Conservation (phyloP, 176 grass and related monocot genomes). For the Puccinellia tenuiflora region DNA sequence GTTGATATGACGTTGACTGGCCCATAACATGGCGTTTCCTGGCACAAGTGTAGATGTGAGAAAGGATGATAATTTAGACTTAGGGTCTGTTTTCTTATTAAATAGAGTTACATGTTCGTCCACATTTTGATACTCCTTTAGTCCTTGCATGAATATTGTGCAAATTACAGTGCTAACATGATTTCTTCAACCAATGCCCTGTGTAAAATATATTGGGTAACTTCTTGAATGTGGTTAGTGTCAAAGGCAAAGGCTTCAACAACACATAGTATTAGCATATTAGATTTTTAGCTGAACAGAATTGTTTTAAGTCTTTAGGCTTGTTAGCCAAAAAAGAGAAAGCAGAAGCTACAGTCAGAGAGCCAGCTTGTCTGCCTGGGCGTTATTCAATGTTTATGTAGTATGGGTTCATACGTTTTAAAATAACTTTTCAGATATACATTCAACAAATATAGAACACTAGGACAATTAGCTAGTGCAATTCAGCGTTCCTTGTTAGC, state of each 20-base stretch:
- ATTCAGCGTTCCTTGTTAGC: neutral
- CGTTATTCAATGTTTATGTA: neutral
- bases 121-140: neutral
- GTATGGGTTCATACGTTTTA: neutral
- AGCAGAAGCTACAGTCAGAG: neutral
- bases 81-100: neutral
- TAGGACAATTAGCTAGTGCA: neutral
- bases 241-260: neutral
- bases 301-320: neutral
- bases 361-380: neutral
- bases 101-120: neutral
- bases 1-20: neutral
- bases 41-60: neutral
- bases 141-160: neutral
- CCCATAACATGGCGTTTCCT: neutral
- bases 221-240: neutral
- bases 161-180: neutral
- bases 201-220: neutral
- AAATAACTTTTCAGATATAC: neutral
- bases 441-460: neutral
- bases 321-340: conserved; percentile 1
- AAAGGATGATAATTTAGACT: neutral
- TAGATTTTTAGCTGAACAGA: neutral
- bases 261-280: neutral
- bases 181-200: neutral